phyloP scores from a whole-genome alignment of 2,329 filamentous ascomycete genomes.

The Penicillium sp. region DNA sequence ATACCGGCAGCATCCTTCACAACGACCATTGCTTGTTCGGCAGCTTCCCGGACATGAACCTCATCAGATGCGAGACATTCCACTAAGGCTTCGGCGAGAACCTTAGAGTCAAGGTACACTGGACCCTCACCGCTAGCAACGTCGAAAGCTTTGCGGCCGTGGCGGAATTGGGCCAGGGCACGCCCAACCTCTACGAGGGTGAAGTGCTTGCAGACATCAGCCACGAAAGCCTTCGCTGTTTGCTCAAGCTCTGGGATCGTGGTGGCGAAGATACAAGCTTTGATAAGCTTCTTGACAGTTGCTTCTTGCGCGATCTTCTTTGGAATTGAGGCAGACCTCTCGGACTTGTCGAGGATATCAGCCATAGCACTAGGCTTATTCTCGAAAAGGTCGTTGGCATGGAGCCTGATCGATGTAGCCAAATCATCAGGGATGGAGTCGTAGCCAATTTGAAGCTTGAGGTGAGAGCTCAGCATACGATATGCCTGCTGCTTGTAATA shows the following conservation, averaged over 20 bases:
- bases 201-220: constrained; percentile 85
- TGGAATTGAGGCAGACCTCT: constrained; percentile 77
- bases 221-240: constrained; percentile 73
- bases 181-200: constrained; percentile 85
- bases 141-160: constrained; percentile 76
- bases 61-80: constrained; percentile 89
- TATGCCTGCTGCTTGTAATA: constrained; percentile 95
- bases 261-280: constrained; percentile 82
- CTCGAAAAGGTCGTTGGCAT: constrained; percentile 80
- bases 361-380: constrained; percentile 72
- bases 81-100: constrained; percentile 85
- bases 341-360: constrained; percentile 69
- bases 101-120: constrained; percentile 80
- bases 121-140: constrained; percentile 84
- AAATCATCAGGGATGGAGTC: constrained; percentile 90
- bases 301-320: constrained; percentile 87
- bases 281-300: constrained; percentile 81
- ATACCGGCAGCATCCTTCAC: constrained; percentile 74
- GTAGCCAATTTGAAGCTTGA: constrained; percentile 86
- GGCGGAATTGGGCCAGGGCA: constrained; percentile 78
- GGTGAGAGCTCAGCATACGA: constrained; percentile 80
- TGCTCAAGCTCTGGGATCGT: constrained; percentile 79
- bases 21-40: constrained; percentile 74
- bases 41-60: constrained; percentile 75
- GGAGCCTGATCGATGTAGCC: constrained; percentile 77